Conservation (phyloP, 345 rosid species). For the Carallia pectinifolia region DNA sequence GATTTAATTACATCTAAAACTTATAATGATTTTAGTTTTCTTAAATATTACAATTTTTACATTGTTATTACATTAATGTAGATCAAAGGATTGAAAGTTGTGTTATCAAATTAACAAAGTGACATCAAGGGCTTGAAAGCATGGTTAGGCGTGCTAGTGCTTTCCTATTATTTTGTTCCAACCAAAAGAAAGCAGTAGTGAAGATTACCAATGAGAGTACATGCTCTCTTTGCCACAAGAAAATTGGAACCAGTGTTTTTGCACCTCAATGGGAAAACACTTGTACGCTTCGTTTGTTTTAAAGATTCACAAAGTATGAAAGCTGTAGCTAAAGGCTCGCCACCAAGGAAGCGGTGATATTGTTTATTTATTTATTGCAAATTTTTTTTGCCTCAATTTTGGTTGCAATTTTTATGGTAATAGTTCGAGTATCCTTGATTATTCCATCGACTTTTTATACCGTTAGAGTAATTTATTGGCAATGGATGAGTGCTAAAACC, state of each 20-base stretch:
- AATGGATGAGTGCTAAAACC: no score
- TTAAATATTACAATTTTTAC: no score
- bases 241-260: slow-evolving; percentile 89
- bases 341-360: slow-evolving; percentile 57
- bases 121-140: no score
- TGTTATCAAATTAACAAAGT: no score
- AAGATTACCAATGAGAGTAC: slow-evolving; percentile 74
- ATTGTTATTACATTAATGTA: no score
- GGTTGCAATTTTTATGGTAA: background rate
- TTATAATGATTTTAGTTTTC: no score
- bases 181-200: slow-evolving; percentile 68
- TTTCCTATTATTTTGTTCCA: background rate
- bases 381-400: background rate
- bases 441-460: no score
- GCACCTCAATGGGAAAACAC: slow-evolving; percentile 89
- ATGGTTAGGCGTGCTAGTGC: no score
- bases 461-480: no score
- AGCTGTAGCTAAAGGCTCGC: slow-evolving; percentile 64
- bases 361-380: background rate
- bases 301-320: slow-evolving; percentile 90
- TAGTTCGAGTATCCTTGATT: no score
- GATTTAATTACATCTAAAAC: no score
- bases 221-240: slow-evolving; percentile 93
- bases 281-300: slow-evolving; percentile 94
- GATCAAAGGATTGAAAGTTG: no score